These are phyloP conservation scores for Amaranthus palmeri DNA, from an alignment of 148 eudicot genomes.

Conservation along the genomic window DNA sequence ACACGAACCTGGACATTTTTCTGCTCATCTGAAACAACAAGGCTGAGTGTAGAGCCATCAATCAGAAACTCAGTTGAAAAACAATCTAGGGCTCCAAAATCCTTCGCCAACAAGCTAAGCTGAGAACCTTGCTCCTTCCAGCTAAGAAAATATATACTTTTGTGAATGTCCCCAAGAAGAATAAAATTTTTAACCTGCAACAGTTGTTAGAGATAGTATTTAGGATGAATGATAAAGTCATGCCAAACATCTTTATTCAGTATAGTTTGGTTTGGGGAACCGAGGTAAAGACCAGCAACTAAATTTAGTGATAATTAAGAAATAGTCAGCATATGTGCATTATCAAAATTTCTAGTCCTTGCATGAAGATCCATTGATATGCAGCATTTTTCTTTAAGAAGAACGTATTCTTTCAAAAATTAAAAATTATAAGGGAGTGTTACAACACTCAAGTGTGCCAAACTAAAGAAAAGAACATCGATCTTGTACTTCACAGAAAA, in stretches of 20 bases:
- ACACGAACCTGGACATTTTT: conserved; percentile 84
- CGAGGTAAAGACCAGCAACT: neutral
- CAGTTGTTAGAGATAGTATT: neutral
- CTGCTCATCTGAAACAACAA: conserved; percentile 87
- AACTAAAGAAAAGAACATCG: neutral
- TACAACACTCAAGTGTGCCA: neutral
- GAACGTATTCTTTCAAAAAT: neutral
- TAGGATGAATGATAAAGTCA: neutral
- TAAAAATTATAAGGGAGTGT: neutral
- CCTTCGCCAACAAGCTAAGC: conserved; percentile 82
- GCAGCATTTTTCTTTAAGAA: neutral
- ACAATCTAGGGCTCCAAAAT: conserved; percentile 94
- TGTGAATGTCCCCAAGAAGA: conserved; percentile 92
- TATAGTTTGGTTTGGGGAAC: too few species aligned
- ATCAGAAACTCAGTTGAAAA: conserved; percentile 91
- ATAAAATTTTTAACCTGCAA: conserved; percentile 94
- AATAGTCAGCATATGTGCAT: neutral
- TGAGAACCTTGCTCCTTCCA: conserved; percentile 99
- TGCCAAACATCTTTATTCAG: neutral
- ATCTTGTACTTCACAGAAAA: neutral
- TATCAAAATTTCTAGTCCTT: too few species aligned
- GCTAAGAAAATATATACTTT: conserved; percentile 86
- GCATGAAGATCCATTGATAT: neutral
- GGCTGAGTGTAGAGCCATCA: conserved; percentile 96
- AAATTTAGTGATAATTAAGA: neutral